Percentiles rank a stretch among this genome's conserved stretches.
Evolutionary conservation across 495 filamentous ascomycete genomes (phyloP).

Genomic region (Opeltia flavorubescens): DNA sequence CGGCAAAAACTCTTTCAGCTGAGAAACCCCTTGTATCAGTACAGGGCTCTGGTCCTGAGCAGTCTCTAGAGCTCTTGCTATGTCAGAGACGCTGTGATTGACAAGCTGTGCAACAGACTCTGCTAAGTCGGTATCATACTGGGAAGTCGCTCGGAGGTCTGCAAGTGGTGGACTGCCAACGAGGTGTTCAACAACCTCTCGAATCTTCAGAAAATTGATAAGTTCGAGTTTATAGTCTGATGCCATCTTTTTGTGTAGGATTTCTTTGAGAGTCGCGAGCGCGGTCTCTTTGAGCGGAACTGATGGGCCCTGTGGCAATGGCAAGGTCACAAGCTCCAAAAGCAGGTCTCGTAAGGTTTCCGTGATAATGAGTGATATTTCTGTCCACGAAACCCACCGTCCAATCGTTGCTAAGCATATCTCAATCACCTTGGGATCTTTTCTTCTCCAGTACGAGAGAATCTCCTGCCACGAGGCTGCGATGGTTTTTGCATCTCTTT

Average conservation of each 20-base stretch:
- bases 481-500: constrained; percentile 73
- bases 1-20: constrained; percentile 69
- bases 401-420: constrained; percentile 78
- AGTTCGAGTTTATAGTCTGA: constrained; percentile 81
- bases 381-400: constrained; percentile 96
- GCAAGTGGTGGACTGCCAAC: constrained; percentile 64
- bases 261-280: constrained; percentile 81
- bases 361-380: constrained; percentile 85
- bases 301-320: constrained; percentile 18
- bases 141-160: constrained; percentile 59
- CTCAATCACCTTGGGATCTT: constrained; percentile 62
- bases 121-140: constrained; percentile 87
- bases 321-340: constrained; percentile 60
- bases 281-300: constrained; percentile 24
- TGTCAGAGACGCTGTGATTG: constrained; percentile 73
- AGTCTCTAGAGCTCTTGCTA: constrained; percentile 60
- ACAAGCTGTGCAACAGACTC: constrained; percentile 93
- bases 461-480: constrained; percentile 84
- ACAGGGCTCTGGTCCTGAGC: constrained; percentile 9
- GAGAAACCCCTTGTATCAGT: constrained; percentile 14
- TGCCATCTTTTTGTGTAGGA: constrained; percentile 96
- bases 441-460: constrained; percentile 61
- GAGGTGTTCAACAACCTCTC: constrained; percentile 66
- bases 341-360: constrained; percentile 69
- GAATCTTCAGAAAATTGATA: constrained; percentile 78